Percentiles rank a stretch among this genome's conserved stretches.
Evolutionary conservation across 176 grass and related monocot species (phyloP).

Genomic region (Lolium multiflorum): DNA sequence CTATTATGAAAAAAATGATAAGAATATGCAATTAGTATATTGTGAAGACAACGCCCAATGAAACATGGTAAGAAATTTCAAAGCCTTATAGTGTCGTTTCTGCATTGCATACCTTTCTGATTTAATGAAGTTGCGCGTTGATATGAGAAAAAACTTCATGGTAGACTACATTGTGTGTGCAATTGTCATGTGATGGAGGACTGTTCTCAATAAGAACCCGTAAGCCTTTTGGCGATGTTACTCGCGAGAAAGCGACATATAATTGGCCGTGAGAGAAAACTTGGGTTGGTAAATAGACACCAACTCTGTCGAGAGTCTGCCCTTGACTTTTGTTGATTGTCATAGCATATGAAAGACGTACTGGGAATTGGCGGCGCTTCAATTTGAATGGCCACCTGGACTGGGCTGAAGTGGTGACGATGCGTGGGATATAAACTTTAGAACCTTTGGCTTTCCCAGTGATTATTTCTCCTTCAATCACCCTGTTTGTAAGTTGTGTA

Average conservation of each 20-base stretch:
- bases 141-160: conserved; percentile 11
- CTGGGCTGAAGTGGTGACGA: background rate
- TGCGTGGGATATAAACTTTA: conserved; percentile 10
- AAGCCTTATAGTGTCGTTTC: background rate
- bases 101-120: background rate
- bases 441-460: background rate
- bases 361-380: background rate
- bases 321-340: too few species aligned
- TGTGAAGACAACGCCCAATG: background rate
- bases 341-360: conserved; percentile 34
- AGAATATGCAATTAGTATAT: background rate
- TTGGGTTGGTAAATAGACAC: too few species aligned
- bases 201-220: conserved; percentile 9
- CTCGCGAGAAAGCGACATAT: conserved; percentile 37
- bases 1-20: background rate
- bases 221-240: conserved; percentile 31
- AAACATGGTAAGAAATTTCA: background rate
- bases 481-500: background rate
- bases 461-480: conserved; percentile 8
- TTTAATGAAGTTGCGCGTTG: background rate
- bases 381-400: conserved; percentile 30
- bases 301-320: too few species aligned
- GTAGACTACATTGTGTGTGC: conserved; percentile 33
- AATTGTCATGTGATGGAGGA: background rate
- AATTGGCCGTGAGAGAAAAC: conserved; percentile 33